Conservation (phyloP, 2,329 filamentous ascomycete genomes). For the Sclerotinia subarctica region DNA sequence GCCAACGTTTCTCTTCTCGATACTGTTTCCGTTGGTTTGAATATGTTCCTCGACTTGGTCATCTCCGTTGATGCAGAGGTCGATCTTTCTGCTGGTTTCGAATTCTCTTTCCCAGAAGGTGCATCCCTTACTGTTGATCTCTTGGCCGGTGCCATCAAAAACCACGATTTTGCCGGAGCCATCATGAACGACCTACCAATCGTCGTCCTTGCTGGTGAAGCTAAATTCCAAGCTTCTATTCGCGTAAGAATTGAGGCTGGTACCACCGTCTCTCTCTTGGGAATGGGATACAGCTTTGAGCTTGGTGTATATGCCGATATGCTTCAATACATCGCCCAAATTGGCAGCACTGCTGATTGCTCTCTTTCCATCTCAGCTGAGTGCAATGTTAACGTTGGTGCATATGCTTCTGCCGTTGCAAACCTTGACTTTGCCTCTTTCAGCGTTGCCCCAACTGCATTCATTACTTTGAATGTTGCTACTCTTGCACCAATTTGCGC, state of each 20-base stretch:
- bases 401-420: constrained; percentile 27
- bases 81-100: constrained; percentile 30
- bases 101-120: constrained; percentile 30
- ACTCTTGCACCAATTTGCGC: constrained; percentile 1
- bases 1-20: constrained; percentile 26
- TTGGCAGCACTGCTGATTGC: constrained; percentile 23
- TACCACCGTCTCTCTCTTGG: constrained; percentile 28
- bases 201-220: constrained; percentile 25
- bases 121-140: constrained; percentile 31
- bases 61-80: constrained; percentile 28
- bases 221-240: constrained; percentile 30
- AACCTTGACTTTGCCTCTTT: constrained; percentile 28
- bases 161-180: constrained; percentile 26
- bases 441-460: constrained; percentile 22
- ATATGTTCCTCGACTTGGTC: constrained; percentile 30
- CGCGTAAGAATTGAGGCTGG: constrained; percentile 30
- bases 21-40: constrained; percentile 27
- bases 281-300: constrained; percentile 29
- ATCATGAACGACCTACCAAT: constrained; percentile 28
- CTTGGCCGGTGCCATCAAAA: constrained; percentile 27
- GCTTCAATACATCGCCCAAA: constrained; percentile 28
- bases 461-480: constrained; percentile 24
- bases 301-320: constrained; percentile 29
- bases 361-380: constrained; percentile 24
- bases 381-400: constrained; percentile 29